Evolutionary conservation across 1,284 basidiomycete genomes (phyloP).

Genomic region (Coniferiporia sulphurascens): DNA sequence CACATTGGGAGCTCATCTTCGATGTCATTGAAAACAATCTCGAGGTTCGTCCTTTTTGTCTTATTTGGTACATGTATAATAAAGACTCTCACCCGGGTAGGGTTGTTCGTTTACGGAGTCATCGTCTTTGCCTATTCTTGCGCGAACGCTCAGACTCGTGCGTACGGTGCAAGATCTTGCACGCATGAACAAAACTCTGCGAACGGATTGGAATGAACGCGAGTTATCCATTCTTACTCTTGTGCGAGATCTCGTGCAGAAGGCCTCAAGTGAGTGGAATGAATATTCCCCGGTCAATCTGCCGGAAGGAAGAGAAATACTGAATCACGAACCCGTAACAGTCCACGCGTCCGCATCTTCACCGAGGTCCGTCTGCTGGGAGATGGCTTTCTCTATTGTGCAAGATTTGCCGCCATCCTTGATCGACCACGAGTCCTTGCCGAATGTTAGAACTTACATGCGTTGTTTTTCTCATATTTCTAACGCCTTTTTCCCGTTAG

Average conservation of each 20-base stretch:
- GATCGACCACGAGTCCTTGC: slow-evolving; percentile 59
- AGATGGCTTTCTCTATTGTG: slow-evolving; percentile 62
- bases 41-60: slow-evolving; percentile 47
- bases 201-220: slow-evolving; percentile 64
- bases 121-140: slow-evolving; percentile 56
- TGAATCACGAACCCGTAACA: slow-evolving; percentile 23
- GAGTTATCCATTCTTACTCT: slow-evolving; percentile 48
- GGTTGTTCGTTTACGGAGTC: slow-evolving; percentile 58
- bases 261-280: slow-evolving; percentile 42
- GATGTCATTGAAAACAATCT: slow-evolving; percentile 87
- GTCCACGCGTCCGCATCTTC: slow-evolving; percentile 36
- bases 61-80: not conserved
- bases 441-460: slow-evolving; percentile 41
- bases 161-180: slow-evolving; percentile 68
- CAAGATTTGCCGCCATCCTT: slow-evolving; percentile 61
- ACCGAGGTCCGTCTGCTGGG: slow-evolving; percentile 66
- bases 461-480: not conserved
- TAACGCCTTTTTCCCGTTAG: slow-evolving; percentile 32
- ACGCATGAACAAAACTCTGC: slow-evolving; percentile 68
- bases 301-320: not conserved
- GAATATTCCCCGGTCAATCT: not conserved
- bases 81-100: slow-evolving; percentile 31
- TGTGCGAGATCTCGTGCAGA: slow-evolving; percentile 55
- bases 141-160: slow-evolving; percentile 67
- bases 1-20: slow-evolving; percentile 91